Conservation (phyloP, 768 basidiomycete species). For the Termitomyces sp. region DNA sequence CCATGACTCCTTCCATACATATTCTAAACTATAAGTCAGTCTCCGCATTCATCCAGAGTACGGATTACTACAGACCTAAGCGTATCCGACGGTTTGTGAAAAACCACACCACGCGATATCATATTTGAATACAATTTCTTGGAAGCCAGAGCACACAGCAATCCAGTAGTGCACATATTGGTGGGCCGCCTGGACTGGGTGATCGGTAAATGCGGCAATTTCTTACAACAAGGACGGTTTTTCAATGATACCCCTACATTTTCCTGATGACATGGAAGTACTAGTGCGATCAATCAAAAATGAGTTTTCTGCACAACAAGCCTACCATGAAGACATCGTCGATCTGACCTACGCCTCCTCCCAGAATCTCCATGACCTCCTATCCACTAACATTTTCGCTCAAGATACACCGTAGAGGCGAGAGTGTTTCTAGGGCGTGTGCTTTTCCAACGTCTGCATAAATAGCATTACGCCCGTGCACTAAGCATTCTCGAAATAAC, state of each 20-base stretch:
- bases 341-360: constrained; percentile 55
- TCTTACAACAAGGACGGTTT: no score
- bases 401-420: constrained; percentile 44
- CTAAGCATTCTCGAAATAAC: constrained; percentile 46
- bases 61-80: constrained; percentile 34
- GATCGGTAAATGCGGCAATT: constrained; percentile 47
- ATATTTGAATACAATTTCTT: constrained; percentile 55
- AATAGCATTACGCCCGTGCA: constrained; percentile 29
- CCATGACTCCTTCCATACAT: constrained; percentile 69
- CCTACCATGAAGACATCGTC: constrained; percentile 55
- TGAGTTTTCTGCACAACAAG: background rate
- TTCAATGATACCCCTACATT: constrained; percentile 42
- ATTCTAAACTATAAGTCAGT: constrained; percentile 36
- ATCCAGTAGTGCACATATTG: constrained; percentile 60
- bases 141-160: constrained; percentile 58
- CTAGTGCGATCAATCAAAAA: constrained; percentile 30
- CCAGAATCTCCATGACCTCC: constrained; percentile 71
- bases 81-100: constrained; percentile 50
- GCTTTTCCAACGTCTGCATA: constrained; percentile 33
- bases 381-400: constrained; percentile 61
- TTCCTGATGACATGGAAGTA: no score
- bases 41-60: background rate
- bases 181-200: constrained; percentile 36
- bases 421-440: constrained; percentile 51
- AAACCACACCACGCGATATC: constrained; percentile 55